These are phyloP conservation scores for Melastoma candidum DNA, from an alignment of 441 rosid species.

Conservation along the genomic window DNA sequence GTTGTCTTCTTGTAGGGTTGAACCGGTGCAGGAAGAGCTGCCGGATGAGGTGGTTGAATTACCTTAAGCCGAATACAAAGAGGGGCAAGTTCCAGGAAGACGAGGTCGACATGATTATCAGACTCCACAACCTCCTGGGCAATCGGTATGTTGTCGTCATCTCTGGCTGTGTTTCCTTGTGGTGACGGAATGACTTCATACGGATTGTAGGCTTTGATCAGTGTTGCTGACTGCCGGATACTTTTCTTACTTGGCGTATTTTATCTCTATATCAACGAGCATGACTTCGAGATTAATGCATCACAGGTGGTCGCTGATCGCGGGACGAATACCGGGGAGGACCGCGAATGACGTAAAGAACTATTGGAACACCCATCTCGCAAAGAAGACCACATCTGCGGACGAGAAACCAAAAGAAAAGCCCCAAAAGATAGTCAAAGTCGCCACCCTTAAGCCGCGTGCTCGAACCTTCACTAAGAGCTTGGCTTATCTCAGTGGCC, in stretches of 20 bases:
- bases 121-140: slow-evolving; percentile 9
- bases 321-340: slow-evolving; percentile 8
- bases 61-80: slow-evolving; percentile 10
- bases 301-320: slow-evolving; percentile 10
- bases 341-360: slow-evolving; percentile 12
- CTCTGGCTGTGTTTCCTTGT: no score
- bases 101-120: slow-evolving; percentile 13
- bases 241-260: no score
- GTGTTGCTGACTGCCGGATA: no score
- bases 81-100: slow-evolving; percentile 13
- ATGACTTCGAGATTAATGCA: not conserved
- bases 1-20: no score
- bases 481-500: not conserved
- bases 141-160: not conserved
- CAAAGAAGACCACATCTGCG: not conserved
- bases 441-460: slow-evolving; percentile 2
- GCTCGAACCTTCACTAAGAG: slow-evolving; percentile 4
- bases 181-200: no score
- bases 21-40: slow-evolving; percentile 16
- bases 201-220: no score
- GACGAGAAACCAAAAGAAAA: not conserved
- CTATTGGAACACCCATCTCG: slow-evolving; percentile 7
- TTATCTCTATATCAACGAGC: not conserved
- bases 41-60: slow-evolving; percentile 17
- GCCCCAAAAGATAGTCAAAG: not conserved